These are phyloP conservation scores for Raphanus hybrid DNA, from an alignment of 441 rosid genomes.

Conservation along the genomic window DNA sequence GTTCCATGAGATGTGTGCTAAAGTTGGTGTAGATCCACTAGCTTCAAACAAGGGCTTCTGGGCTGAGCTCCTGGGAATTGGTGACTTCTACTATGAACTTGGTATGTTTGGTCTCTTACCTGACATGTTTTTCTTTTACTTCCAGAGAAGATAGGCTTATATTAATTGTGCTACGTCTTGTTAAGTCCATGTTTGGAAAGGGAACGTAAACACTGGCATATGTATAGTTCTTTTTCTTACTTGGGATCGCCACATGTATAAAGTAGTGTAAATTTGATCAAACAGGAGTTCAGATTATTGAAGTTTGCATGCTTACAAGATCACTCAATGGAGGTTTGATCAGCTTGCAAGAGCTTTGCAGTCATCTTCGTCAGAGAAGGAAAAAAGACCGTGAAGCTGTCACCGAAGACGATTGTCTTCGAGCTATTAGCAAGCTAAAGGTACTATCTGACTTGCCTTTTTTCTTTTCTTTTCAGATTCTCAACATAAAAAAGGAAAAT, in stretches of 20 bases:
- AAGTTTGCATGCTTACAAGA: constrained; percentile 90
- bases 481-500: too few species aligned
- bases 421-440: constrained; percentile 93
- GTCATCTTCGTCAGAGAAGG: constrained; percentile 71
- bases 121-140: constrained; percentile 11
- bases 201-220: not conserved
- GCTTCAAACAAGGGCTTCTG: constrained; percentile 94
- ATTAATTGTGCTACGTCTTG: not conserved
- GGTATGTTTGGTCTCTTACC: constrained; percentile 44
- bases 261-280: constrained; percentile 40
- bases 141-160: not conserved
- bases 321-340: constrained; percentile 88
- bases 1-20: constrained; percentile 96
- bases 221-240: not conserved
- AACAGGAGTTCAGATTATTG: constrained; percentile 93
- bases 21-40: constrained; percentile 56
- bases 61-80: constrained; percentile 93
- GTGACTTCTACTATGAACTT: constrained; percentile 95
- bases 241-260: not conserved
- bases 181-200: not conserved
- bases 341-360: constrained; percentile 83
- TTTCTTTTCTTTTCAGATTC: not conserved
- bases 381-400: constrained; percentile 83
- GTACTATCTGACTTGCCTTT: constrained; percentile 45
- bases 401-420: constrained; percentile 97